Percentiles rank a stretch among this genome's conserved stretches.
phyloP scores from a whole-genome alignment of 2,329 filamentous ascomycete species.

The Cladosporium austrohemisphaericum region DNA sequence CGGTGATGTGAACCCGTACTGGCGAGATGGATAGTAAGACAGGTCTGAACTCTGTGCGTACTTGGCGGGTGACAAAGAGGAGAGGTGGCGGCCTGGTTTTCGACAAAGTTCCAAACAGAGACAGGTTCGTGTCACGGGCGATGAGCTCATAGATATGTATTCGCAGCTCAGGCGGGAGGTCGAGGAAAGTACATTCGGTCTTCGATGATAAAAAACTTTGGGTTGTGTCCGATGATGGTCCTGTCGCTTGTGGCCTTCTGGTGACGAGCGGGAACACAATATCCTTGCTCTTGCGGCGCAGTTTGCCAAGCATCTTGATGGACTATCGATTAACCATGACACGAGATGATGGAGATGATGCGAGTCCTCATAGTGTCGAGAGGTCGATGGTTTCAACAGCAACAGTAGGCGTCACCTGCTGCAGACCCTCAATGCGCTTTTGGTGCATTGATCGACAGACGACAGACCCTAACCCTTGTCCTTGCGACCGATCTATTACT shows the following conservation, averaged over 20 bases:
- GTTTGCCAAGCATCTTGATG: slow-evolving; percentile 20
- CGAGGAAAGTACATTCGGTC: slow-evolving; percentile 25
- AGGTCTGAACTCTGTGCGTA: slow-evolving; percentile 26
- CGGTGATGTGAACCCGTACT: slow-evolving; percentile 19
- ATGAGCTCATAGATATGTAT: slow-evolving; percentile 28
- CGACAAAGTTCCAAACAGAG: background rate
- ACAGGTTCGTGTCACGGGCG: slow-evolving; percentile 17
- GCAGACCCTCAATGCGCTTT: no score
- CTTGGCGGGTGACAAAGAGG: slow-evolving; percentile 25
- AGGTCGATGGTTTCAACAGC: no score
- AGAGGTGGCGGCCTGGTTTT: slow-evolving; percentile 20
- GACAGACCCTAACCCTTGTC: no score
- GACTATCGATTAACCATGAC: no score
- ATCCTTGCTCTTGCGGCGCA: slow-evolving; percentile 22
- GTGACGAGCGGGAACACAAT: background rate
- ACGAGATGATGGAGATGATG: no score
- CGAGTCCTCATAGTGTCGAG: no score
- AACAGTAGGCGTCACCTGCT: no score
- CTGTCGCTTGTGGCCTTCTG: slow-evolving; percentile 3
- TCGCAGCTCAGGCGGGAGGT: slow-evolving; percentile 30
- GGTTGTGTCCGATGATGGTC: background rate
- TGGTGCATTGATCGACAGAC: no score
- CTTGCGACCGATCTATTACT: no score
- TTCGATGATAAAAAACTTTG: no score
- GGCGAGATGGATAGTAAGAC: slow-evolving; percentile 25